These are phyloP conservation scores for Globisporangium splendens DNA, from an alignment of 352 stramenopile species.

Conservation along the genomic window DNA sequence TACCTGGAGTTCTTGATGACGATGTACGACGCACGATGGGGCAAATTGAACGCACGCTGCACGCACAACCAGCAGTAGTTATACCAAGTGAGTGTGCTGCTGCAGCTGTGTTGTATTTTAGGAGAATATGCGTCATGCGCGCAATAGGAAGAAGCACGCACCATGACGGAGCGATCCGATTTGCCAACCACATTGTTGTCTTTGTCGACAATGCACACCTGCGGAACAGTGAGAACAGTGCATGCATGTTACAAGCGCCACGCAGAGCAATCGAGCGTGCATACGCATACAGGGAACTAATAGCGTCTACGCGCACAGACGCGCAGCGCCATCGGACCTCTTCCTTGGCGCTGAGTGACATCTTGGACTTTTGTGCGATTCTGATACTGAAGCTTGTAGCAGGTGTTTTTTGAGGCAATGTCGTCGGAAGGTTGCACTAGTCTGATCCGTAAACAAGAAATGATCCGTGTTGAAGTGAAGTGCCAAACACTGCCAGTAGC, in stretches of 20 bases:
- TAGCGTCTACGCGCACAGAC: neutral
- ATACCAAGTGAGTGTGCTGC: neutral
- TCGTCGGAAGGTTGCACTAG: neutral
- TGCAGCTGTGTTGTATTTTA: too few species aligned
- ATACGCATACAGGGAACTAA: neutral
- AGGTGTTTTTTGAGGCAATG: neutral
- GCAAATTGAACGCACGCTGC: constrained; percentile 73
- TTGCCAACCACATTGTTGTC: constrained; percentile 82
- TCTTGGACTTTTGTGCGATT: constrained; percentile 12
- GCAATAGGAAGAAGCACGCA: constrained; percentile 10
- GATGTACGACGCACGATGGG: constrained; percentile 85
- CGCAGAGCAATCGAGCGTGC: neutral
- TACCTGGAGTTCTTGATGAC: constrained; percentile 79
- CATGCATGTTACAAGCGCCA: neutral
- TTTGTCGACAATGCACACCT: constrained; percentile 86
- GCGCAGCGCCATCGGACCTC: constrained; percentile 22
- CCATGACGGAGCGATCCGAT: constrained; percentile 78
- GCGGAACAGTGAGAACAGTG: constrained; percentile 1
- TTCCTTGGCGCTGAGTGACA: constrained; percentile 55
- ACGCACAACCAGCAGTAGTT: neutral
- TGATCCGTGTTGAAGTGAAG: too few species aligned
- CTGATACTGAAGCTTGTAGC: neutral
- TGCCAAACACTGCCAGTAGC: neutral
- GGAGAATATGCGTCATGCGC: too few species aligned
- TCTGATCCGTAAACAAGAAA: too few species aligned